Percentiles rank a stretch among this genome's conserved stretches.
phyloP scores from a whole-genome alignment of 768 basidiomycete genomes.

The Serendipita sp. region DNA sequence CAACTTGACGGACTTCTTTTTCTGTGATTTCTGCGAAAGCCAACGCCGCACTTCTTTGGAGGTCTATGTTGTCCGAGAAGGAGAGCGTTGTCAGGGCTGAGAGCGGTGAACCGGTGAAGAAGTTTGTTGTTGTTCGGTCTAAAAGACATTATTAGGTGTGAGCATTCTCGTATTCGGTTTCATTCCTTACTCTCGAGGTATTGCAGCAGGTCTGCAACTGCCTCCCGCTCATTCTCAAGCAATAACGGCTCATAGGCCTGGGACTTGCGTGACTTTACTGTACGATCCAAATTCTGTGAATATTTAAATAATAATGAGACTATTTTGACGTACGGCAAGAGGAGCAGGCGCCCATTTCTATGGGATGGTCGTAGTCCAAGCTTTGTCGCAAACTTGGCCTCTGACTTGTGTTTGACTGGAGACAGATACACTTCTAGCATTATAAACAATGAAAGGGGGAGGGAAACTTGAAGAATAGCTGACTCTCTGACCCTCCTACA shows the following conservation, averaged over 20 bases:
- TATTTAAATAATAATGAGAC: conserved; percentile 9
- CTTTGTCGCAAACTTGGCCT: not conserved
- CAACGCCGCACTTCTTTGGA: conserved; percentile 92
- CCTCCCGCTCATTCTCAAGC: conserved; percentile 88
- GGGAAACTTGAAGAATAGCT: too few relatives aligned
- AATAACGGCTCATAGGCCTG: conserved; percentile 77
- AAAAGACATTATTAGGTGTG: conserved; percentile 7
- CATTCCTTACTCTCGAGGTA: conserved; percentile 80
- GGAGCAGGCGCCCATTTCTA: conserved; percentile 31
- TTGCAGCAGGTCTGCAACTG: conserved; percentile 92
- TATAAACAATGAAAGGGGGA: too few relatives aligned
- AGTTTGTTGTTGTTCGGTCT: conserved; percentile 98
- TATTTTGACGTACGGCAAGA: conserved; percentile 47
- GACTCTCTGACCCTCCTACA: too few relatives aligned
- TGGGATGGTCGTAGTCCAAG: not conserved
- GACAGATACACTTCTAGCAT: too few relatives aligned
- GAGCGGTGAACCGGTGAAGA: conserved; percentile 88
- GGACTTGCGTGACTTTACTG: conserved; percentile 69
- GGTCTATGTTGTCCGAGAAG: conserved; percentile 97
- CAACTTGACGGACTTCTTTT: conserved; percentile 95
- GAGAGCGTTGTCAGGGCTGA: conserved; percentile 90
- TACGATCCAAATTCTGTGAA: conserved; percentile 12
- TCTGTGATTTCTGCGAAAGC: conserved; percentile 99
- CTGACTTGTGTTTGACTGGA: too few relatives aligned
- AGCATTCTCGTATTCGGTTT: not conserved